Evolutionary conservation across 495 filamentous ascomycete species (phyloP), one percentile per base, ranked within the genome.

Genomic region (Neurospora tetraspora): DNA sequence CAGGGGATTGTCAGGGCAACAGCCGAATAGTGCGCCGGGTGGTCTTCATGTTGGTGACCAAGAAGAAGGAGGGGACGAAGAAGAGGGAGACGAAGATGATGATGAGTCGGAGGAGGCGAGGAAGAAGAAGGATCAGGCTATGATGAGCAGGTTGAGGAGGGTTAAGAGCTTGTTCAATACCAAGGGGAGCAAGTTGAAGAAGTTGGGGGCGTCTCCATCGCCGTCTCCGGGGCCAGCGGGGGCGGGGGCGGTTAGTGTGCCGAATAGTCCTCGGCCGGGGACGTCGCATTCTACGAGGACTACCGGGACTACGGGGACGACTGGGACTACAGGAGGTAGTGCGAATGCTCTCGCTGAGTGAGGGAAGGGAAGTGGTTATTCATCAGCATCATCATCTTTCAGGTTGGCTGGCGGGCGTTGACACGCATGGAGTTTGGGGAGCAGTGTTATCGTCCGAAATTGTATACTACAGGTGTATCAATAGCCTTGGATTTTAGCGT

Each of bases 91-190:
- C 2, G 72, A 59, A 34, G 80, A 77, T 5, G 79, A 72, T 14
- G 84, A 84, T 68, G 83, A 82, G 39, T 82, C 81, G 23, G 81
- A 81, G 69, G 81, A 75, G 73, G 76, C 76, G 37, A 78, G 83
- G 69, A 86, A 85, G 72, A 84, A 79, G 61, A 88, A 88, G 79
- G 87, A 88, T 53, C 86, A 86, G 75, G 85, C 84, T 74, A 78
- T 87, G 70, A 88, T 86, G 85, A 83, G 84, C 39, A 76, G 85
- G 61, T 75, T 89, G 73, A 81, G 85, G 74, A 81, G 83, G 73
- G 86, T 89, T 18, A 89, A 89, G 80, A 88, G 83, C 69, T 74
- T 88, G 69, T 89, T 89, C 73, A 85, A 88, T 73, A 83, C 83
- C 12, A 89, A 88, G 79, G 78, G 80, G 20, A 83, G 81, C 73